Evolutionary conservation across 495 filamentous ascomycete genomes (phyloP).

Genomic region (Daldinia vernicosa): DNA sequence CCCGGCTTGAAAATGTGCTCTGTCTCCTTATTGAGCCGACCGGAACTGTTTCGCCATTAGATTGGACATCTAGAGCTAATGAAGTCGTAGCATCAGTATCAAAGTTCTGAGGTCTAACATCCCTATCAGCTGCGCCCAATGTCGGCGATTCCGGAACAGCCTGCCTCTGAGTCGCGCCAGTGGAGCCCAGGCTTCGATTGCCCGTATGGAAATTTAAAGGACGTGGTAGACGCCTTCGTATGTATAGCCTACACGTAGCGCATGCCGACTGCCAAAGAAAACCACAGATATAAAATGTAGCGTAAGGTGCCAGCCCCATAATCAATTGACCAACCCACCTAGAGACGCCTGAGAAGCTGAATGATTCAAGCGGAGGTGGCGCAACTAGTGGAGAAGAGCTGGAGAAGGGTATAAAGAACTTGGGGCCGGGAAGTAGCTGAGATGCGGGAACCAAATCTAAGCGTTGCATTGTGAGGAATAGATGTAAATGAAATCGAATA

Average conservation of each 20-base stretch:
- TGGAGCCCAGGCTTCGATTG: conserved; percentile 6
- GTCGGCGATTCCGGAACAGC: conserved; percentile 43
- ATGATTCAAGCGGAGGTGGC: conserved; percentile 45
- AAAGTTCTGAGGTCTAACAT: conserved; percentile 38
- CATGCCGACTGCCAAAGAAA: conserved; percentile 30
- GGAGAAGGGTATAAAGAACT: conserved; percentile 61
- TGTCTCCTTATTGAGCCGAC: conserved; percentile 46
- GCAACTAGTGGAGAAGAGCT: conserved; percentile 55
- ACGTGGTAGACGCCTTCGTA: conserved; percentile 37
- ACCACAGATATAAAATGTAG: conserved; percentile 43
- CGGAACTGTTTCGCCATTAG: conserved; percentile 40
- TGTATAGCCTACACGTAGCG: conserved; percentile 17
- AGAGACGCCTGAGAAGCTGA: conserved; percentile 32
- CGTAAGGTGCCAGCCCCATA: conserved; percentile 49
- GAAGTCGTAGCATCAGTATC: conserved; percentile 38
- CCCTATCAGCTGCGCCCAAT: conserved; percentile 40
- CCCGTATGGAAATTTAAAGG: conserved; percentile 1
- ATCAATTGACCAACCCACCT: conserved; percentile 47
- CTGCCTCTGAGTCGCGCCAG: conserved; percentile 21
- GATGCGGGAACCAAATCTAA: conserved; percentile 53
- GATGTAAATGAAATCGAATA: conserved; percentile 54
- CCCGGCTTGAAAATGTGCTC: conserved; percentile 45
- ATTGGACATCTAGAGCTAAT: conserved; percentile 39
- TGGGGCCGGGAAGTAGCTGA: conserved; percentile 51
- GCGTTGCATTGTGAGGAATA: conserved; percentile 61